Conservation (phyloP, 2,329 filamentous ascomycete genomes). For the Lojkania enalia region DNA sequence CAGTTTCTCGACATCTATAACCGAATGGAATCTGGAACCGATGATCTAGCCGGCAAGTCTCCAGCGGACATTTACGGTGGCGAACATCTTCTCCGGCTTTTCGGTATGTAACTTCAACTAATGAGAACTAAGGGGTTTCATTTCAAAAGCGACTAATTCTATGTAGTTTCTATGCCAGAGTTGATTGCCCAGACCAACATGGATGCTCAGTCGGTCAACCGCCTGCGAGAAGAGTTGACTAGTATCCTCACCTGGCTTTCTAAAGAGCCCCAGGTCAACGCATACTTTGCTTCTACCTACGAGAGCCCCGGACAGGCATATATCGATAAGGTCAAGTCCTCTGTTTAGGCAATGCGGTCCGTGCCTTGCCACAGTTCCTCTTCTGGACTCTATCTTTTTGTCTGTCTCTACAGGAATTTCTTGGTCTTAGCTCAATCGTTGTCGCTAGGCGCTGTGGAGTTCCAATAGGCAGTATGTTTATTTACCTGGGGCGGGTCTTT, state of each 20-base stretch:
- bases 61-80: slow-evolving; percentile 86
- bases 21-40: slow-evolving; percentile 64
- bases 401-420: background rate
- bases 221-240: slow-evolving; percentile 83
- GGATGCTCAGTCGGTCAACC: slow-evolving; percentile 87
- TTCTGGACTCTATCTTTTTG: background rate
- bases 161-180: slow-evolving; percentile 82
- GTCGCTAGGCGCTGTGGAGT: too few species aligned
- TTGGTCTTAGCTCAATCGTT: too few species aligned
- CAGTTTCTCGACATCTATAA: slow-evolving; percentile 82
- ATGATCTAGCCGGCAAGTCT: slow-evolving; percentile 69
- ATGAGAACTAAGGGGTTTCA: too few species aligned
- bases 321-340: slow-evolving; percentile 64
- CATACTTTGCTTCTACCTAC: slow-evolving; percentile 78
- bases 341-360: slow-evolving; percentile 19
- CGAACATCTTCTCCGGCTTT: slow-evolving; percentile 85
- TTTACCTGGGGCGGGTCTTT: too few species aligned
- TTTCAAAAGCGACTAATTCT: background rate
- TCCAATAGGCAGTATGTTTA: too few species aligned
- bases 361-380: background rate
- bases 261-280: slow-evolving; percentile 64
- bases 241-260: slow-evolving; percentile 86
- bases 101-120: slow-evolving; percentile 71
- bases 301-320: slow-evolving; percentile 73
- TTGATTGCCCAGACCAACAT: slow-evolving; percentile 97